Evolutionary conservation across 345 rosid genomes (phyloP), one percentile per base, ranked within the genome.

Genomic region (Acer negundo): DNA sequence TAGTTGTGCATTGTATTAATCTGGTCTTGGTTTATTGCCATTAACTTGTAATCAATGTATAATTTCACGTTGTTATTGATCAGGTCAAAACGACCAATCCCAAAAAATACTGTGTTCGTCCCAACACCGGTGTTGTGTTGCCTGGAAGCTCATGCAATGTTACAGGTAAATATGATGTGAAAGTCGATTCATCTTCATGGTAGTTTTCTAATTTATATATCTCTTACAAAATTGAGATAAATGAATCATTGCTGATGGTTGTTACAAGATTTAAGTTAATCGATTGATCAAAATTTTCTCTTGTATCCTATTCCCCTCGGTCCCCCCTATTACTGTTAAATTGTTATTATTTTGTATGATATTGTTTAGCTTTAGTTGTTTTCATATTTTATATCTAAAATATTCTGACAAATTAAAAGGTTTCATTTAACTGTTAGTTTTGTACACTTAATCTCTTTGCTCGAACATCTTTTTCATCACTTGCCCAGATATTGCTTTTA

Each of bases 31-130:
- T 76, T 28, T 55, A n/a, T 3, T 58, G 6, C 4, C 23, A 20
- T 82, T n/a, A 64, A 22, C 42, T 35, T 42, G 28, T 10, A 61
- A n/a, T 6, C n/a, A 19, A 13, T 53, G 47, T 11, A 35, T 35
- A n/a, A 51, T 49, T 6, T 23, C 44, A 56, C 40, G 7, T 22
- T 62, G 62, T 47, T n/a, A 67, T 16, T 74, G 66, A 67, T 46
- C 78, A 95, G 98, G 95, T 94, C 63, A 93, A 94, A 82, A 94
- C 98, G 22, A 94, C 97, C 26, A 93, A 86, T 77, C 98, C 97
- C 16, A 92, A 86, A 74, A 94, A 90, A 58, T 94, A 94, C 73
- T 88, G 89, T 59, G 98, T 94, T 38, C 93, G 98, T 22, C 97
- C 98, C 17, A 95, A 95, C 82, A 81, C 88, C 12, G 97, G 97